Base-by-base conservation (phyloP, 345 rosid genomes). In the Excoecaria agallocha region DNA sequence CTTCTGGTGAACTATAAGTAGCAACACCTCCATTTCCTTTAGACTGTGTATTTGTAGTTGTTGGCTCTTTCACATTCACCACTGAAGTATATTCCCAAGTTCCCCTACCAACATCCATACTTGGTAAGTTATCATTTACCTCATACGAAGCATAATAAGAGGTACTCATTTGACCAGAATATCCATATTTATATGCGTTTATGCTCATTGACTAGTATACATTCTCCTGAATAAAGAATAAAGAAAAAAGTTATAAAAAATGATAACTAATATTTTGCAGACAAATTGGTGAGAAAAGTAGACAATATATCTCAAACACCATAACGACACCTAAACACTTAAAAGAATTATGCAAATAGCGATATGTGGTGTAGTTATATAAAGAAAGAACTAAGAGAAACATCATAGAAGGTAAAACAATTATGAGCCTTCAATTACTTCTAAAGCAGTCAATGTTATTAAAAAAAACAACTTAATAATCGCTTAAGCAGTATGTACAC, bases 171-270 rank as follows among this genome's bases (percentile, higher is more conserved):
- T 74, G 81, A 75, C 81, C 86, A 77, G 89, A 84, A 80, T 77
- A 72, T 67, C 87, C 93, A 84, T 80, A 85, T 80, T 85, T 86
- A 80, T 86, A 85, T 60, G 89, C 81, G 78, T 84, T 84, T 88
- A 85, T 76, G 59, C 77, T 85, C 86, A 81, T 78, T 3, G 87
- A 74, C 91, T 87, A 84, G 72, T 84, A 85, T 24, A 75, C 68
- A 72, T 82, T 85, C 78, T 86, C 89, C 90, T 89, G 80, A 64
- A 51, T 57, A 48, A 15, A 68, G 20, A 43, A 7, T 10, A 39
- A 68, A 57, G 13, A 50, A 65, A 66, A 22, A 48, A 25, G 50
- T 13, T 64, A 19, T 24, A 35, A 25, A 30, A 38, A 35, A 46
- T 50, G 61, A 38, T 20, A 76, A 8, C 41, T 51, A 19, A 8